Evolutionary conservation across 306 rosid genomes (phyloP).

Genomic region (Gastrolobium villosum): DNA sequence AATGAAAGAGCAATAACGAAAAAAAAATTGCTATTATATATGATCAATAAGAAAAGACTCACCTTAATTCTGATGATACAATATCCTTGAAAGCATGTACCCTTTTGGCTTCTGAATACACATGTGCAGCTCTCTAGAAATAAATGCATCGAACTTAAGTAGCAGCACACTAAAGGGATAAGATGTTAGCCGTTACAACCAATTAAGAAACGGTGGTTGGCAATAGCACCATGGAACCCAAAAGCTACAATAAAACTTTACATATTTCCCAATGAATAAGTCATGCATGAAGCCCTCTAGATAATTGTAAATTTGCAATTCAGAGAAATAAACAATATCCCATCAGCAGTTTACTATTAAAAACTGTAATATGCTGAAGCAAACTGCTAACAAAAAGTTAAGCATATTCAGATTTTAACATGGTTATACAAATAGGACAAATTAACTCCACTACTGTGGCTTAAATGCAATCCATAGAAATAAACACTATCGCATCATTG

Average conservation of each 20-base stretch:
- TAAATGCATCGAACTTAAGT: slow-evolving; percentile 14
- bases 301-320: background rate
- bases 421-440: background rate
- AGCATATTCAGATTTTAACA: background rate
- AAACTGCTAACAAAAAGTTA: background rate
- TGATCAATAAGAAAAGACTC: background rate
- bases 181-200: background rate
- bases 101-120: slow-evolving; percentile 83
- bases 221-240: background rate
- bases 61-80: slow-evolving; percentile 71
- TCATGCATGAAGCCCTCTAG: background rate
- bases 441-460: background rate
- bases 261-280: slow-evolving; percentile 10
- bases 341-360: background rate
- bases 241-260: slow-evolving; percentile 3
- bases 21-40: background rate
- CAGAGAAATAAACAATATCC: background rate
- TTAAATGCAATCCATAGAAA: slow-evolving; percentile 8
- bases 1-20: background rate
- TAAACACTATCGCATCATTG: background rate
- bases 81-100: slow-evolving; percentile 75
- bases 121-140: slow-evolving; percentile 81
- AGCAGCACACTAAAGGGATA: background rate
- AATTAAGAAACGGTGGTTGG: background rate
- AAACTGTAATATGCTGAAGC: slow-evolving; percentile 6